Evolutionary conservation across 176 grass and related monocot species (phyloP).

Genomic region (Phoenix roebelenii): DNA sequence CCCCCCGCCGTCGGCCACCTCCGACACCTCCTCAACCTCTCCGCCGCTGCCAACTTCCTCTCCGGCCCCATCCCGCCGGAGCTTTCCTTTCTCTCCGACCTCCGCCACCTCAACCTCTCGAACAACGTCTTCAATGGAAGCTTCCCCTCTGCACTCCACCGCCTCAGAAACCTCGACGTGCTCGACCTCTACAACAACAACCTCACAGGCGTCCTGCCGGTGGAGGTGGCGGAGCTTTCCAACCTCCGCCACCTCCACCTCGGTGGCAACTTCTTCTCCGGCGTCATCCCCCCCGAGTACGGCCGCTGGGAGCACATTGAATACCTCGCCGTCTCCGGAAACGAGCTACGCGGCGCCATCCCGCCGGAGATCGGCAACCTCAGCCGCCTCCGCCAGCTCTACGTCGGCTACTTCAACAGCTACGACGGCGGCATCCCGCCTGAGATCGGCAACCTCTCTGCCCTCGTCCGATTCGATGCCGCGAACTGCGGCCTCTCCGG

Average conservation of each 20-base stretch:
- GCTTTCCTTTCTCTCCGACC: conserved; percentile 28
- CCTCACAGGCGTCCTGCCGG: conserved; percentile 61
- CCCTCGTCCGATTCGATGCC: conserved; percentile 65
- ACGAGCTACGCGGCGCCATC: conserved; percentile 63
- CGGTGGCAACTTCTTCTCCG: conserved; percentile 86
- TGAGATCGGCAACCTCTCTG: conserved; percentile 47
- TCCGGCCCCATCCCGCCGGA: conserved; percentile 37
- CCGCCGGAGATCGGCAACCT: conserved; percentile 69
- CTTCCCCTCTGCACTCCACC: conserved; percentile 37
- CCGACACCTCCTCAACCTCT: conserved; percentile 24
- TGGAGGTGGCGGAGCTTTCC: conserved; percentile 35
- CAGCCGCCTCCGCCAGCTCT: conserved; percentile 50
- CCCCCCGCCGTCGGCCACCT: conserved; percentile 26
- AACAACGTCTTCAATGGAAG: conserved; percentile 79
- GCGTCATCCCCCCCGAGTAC: conserved; percentile 51
- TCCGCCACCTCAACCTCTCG: conserved; percentile 75
- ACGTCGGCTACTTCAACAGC: conserved; percentile 83
- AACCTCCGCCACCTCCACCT: conserved; percentile 71
- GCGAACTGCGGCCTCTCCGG: conserved; percentile 76
- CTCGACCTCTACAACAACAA: conserved; percentile 95
- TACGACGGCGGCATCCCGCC: conserved; percentile 63
- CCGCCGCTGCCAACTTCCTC: conserved; percentile 42
- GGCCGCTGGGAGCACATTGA: conserved; percentile 55
- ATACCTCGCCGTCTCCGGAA: conserved; percentile 81
- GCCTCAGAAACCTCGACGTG: conserved; percentile 42